phyloP scores from a whole-genome alignment of 352 stramenopile genomes.

The Elongisporangium senticosum region DNA sequence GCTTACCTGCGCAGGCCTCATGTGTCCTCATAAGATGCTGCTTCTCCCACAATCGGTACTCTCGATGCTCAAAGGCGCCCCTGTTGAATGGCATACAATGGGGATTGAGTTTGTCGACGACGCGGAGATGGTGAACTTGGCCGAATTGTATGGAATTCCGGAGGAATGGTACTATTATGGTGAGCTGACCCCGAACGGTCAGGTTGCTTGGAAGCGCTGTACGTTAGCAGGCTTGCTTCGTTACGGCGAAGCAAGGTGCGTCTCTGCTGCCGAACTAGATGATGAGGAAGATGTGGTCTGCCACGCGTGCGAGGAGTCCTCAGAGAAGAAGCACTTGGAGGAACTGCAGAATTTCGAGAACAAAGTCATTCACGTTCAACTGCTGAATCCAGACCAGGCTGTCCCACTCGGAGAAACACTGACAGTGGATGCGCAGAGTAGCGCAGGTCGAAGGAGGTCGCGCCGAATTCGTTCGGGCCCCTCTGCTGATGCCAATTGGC shows the following conservation, averaged over 20 bases:
- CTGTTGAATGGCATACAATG: conserved; percentile 35
- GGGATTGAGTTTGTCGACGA: conserved; percentile 54
- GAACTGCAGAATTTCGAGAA: conserved; percentile 63
- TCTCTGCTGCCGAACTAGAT: conserved; percentile 22
- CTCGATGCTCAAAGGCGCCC: conserved; percentile 28
- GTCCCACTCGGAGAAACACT: conserved; percentile 41
- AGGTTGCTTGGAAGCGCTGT: conserved; percentile 41
- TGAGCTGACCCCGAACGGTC: conserved; percentile 16
- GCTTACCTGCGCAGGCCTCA: conserved; percentile 25
- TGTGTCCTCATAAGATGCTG: conserved; percentile 53
- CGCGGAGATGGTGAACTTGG: conserved; percentile 56
- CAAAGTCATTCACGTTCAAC: conserved; percentile 49
- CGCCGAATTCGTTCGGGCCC: conserved; percentile 46
- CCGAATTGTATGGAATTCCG: conserved; percentile 47
- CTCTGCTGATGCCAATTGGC: conserved; percentile 34
- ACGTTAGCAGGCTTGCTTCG: conserved; percentile 28
- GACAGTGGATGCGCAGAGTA: conserved; percentile 26
- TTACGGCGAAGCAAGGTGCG: conserved; percentile 15
- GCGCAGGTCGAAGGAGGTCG: conserved; percentile 46
- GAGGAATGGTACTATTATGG: conserved; percentile 47
- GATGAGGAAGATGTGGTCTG: conserved; percentile 33
- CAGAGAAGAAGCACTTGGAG: conserved; percentile 31
- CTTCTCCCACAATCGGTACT: conserved; percentile 43
- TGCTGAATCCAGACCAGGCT: conserved; percentile 47
- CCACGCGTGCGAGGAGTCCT: conserved; percentile 39